phyloP scores from a whole-genome alignment of 225 moss, liverwort and hornwort species.

The Asterella californica region DNA sequence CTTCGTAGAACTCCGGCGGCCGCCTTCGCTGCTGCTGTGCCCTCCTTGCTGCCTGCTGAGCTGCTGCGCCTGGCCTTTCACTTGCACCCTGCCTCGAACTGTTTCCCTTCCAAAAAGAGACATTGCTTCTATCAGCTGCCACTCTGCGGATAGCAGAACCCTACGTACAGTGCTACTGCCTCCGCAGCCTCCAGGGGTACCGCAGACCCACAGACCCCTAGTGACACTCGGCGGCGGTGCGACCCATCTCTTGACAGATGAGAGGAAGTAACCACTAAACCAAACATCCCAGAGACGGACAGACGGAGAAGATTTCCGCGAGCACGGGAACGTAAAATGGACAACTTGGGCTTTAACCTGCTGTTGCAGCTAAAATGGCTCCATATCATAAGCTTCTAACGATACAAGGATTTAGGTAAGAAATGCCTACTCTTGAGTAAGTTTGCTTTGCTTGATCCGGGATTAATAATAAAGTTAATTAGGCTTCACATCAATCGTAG shows the following conservation, averaged over 20 bases:
- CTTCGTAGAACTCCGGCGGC: conserved; percentile 28
- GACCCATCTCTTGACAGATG: no score
- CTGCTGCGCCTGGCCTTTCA: conserved; percentile 47
- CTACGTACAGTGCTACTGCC: no score
- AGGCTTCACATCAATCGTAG: not conserved
- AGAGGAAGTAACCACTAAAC: no score
- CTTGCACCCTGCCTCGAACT: conserved; percentile 61
- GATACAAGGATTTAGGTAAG: not conserved
- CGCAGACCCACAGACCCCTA: no score
- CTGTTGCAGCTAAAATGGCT: not conserved
- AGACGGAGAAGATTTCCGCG: not conserved
- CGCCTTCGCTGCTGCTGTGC: conserved; percentile 36
- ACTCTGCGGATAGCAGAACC: no score
- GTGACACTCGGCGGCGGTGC: no score
- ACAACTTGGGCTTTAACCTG: no score
- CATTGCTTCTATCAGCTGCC: conserved; percentile 29
- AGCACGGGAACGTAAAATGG: not conserved
- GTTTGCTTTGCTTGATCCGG: not conserved
- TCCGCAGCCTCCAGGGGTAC: no score
- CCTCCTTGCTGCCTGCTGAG: conserved; percentile 17
- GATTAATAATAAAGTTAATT: not conserved
- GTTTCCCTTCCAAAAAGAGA: conserved; percentile 65
- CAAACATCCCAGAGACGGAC: not conserved
- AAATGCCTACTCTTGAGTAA: not conserved
- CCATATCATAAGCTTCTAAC: not conserved